Evolutionary conservation across 768 basidiomycete species (phyloP).

Genomic region (Termitomyces titanicus): DNA sequence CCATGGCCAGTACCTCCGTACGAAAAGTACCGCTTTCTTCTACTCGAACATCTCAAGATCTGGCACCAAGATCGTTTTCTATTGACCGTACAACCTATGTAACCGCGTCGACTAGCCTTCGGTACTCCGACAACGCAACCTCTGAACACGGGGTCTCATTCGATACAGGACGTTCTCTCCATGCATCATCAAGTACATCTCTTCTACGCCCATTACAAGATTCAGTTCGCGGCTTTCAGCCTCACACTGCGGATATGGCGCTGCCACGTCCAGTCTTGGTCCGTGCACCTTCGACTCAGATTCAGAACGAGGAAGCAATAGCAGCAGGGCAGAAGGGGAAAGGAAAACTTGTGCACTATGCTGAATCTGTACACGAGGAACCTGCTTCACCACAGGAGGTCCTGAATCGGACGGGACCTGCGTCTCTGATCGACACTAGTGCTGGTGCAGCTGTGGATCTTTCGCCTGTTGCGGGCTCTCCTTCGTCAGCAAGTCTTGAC

Average conservation of each 20-base stretch:
- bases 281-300: slow-evolving; percentile 10
- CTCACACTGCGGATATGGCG: slow-evolving; percentile 11
- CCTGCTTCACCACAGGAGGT: slow-evolving; percentile 62
- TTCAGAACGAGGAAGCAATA: slow-evolving; percentile 9
- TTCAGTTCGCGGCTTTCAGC: slow-evolving; percentile 5
- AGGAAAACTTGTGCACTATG: slow-evolving; percentile 38
- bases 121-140: slow-evolving; percentile 1
- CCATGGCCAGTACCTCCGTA: slow-evolving; percentile 4
- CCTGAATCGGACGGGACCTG: slow-evolving; percentile 54
- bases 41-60: slow-evolving; percentile 2
- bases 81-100: slow-evolving; percentile 20
- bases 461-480: slow-evolving; percentile 6
- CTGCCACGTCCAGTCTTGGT: slow-evolving; percentile 16
- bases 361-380: slow-evolving; percentile 18
- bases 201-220: slow-evolving; percentile 11
- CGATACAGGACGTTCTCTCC: slow-evolving; percentile 5
- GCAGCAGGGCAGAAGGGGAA: slow-evolving; percentile 21
- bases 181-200: slow-evolving; percentile 15
- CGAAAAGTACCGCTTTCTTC: neutral
- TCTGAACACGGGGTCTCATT: slow-evolving; percentile 1
- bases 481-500: slow-evolving; percentile 20
- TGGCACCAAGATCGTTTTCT: slow-evolving; percentile 8
- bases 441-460: slow-evolving; percentile 44
- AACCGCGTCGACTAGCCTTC: slow-evolving; percentile 20
- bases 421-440: slow-evolving; percentile 54